Evolutionary conservation across 2,329 filamentous ascomycete species (phyloP), one percentile per base, ranked within the genome.

Genomic region (Aulographum hederae): DNA sequence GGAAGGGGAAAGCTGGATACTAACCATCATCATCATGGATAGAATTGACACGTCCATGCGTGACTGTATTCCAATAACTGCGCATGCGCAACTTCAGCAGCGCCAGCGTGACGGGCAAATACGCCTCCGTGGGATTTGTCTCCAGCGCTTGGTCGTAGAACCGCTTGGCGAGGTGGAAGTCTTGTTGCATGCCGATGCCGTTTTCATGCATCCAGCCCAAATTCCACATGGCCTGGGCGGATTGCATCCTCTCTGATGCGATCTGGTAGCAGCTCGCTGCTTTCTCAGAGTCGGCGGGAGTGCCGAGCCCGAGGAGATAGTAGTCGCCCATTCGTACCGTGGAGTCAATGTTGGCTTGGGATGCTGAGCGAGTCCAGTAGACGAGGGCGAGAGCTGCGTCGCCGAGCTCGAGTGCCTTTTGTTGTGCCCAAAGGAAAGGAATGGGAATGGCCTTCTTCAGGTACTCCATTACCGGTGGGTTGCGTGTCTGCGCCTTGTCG

Each of bases 201-300:
- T 95, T 94, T 55, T 98, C 89, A 47, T 98, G 84, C 86, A 98
- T 95, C 89, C 89, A 98, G 4, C 89, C 91, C 11, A 98, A 63
- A 45, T 98, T 95, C 69, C 84, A 98, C 35, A 94, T 71, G 11
- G 91, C 89, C 54, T 98, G 91, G 2, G 86, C 89, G 43, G 82
- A 92, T 47, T 84, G 78, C 11, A 28, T 16, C 6, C 26, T 6
- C 47, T 98, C 89, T 0, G 85, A 85, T 2, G 89, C 89, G 3
- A 81, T 79, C 32, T 79, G 77, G 46, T 98, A 98, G 58, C 89
- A 98, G 28, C 78, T 74, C 0, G 85, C 84, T 4, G 91, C 91
- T 52, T 93, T 93, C 43, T 85, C 75, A 13, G 78, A 59, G 41
- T 91, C 78, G 1, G 14, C 14, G 25, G 40, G 19, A 2, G 78